Percentiles rank a stretch among this genome's conserved stretches.
These are phyloP conservation scores for Penicillium bialowiezense DNA, from an alignment of 495 filamentous ascomycete species.

Conservation along the genomic window DNA sequence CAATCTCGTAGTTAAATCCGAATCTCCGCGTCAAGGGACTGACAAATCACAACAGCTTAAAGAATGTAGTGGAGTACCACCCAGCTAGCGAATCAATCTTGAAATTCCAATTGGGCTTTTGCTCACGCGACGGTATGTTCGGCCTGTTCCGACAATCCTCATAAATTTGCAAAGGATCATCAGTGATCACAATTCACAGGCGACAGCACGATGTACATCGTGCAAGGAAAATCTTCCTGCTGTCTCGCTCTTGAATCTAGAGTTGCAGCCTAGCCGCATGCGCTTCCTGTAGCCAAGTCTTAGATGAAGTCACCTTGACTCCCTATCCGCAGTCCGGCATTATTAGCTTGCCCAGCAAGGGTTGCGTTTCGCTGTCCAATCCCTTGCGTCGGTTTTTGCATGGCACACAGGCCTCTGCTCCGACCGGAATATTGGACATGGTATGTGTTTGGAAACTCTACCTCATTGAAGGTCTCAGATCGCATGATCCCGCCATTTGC, in stretches of 20 bases:
- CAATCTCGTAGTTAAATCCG: background rate
- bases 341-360: background rate
- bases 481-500: background rate
- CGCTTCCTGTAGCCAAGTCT: background rate
- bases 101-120: background rate
- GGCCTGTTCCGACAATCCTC: background rate
- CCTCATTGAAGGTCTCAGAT: background rate
- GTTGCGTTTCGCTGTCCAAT: slow-evolving; percentile 1
- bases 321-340: slow-evolving; percentile 8
- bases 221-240: background rate
- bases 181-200: slow-evolving; percentile 2
- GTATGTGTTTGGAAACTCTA: background rate
- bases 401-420: slow-evolving; percentile 4
- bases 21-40: slow-evolving; percentile 1
- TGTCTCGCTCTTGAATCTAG: background rate
- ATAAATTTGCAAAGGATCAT: slow-evolving; percentile 3
- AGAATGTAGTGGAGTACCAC: slow-evolving; percentile 7
- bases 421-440: background rate
- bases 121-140: slow-evolving; percentile 3
- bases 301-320: slow-evolving; percentile 2
- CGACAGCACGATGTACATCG: no score
- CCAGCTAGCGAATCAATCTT: background rate
- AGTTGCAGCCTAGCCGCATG: slow-evolving; percentile 1
- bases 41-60: slow-evolving; percentile 8
- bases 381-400: slow-evolving; percentile 19